Evolutionary conservation across 2,329 filamentous ascomycete genomes (phyloP).

Genomic region (Neospermospora avenae): DNA sequence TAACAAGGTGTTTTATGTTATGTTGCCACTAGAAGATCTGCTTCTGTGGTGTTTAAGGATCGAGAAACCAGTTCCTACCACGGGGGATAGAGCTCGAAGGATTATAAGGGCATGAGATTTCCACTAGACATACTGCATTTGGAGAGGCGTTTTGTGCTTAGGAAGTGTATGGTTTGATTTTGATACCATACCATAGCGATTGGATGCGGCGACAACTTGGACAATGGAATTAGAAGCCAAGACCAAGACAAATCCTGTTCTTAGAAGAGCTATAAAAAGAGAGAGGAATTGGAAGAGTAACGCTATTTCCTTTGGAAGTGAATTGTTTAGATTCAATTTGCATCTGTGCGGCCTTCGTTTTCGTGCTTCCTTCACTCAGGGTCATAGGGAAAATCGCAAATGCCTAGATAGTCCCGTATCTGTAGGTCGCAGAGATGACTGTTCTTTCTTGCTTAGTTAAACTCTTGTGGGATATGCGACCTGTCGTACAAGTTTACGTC

Average conservation of each 20-base stretch:
- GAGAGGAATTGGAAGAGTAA: background rate
- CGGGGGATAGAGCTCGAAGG: slow-evolving; percentile 37
- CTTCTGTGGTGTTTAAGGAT: slow-evolving; percentile 45
- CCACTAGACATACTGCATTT: slow-evolving; percentile 6
- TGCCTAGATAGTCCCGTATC: too few relatives aligned
- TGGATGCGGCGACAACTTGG: background rate
- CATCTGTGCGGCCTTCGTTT: too few relatives aligned
- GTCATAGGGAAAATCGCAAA: too few relatives aligned
- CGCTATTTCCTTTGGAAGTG: too few relatives aligned
- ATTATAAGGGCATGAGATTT: background rate
- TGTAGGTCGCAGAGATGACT: too few relatives aligned
- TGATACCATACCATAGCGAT: slow-evolving; percentile 18
- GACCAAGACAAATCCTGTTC: too few relatives aligned
- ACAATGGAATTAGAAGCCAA: too few relatives aligned
- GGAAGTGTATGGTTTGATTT: background rate
- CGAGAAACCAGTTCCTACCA: slow-evolving; percentile 49
- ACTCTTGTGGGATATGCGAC: too few relatives aligned
- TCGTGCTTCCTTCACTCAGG: too few relatives aligned
- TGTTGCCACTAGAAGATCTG: slow-evolving; percentile 48
- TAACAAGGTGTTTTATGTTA: slow-evolving; percentile 47
- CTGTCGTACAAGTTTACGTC: too few relatives aligned
- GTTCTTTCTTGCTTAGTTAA: too few relatives aligned
- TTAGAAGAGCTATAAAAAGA: background rate
- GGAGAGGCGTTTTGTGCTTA: slow-evolving; percentile 8
- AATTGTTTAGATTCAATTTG: too few relatives aligned